These are phyloP conservation scores for Pythium volutum DNA, from an alignment of 352 stramenopile genomes.

Conservation along the genomic window DNA sequence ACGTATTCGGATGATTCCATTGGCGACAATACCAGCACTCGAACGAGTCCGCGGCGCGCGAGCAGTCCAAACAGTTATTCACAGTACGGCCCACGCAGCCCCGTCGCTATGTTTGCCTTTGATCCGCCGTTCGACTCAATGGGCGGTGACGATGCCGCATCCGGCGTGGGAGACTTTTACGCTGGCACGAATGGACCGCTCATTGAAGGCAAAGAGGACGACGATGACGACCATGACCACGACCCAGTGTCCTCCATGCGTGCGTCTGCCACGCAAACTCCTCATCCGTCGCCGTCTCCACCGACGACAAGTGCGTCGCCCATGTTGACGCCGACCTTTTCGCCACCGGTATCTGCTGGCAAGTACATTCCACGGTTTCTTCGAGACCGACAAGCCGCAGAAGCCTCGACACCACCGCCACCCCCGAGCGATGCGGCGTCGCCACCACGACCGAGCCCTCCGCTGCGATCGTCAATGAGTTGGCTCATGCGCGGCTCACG, in stretches of 20 bases:
- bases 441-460: conserved; percentile 36
- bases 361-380: conserved; percentile 77
- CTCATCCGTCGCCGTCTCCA: background rate
- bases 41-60: conserved; percentile 47
- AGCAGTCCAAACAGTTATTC: conserved; percentile 60
- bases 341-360: conserved; percentile 49
- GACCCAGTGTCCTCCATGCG: background rate
- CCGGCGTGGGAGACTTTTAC: conserved; percentile 12
- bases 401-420: conserved; percentile 38
- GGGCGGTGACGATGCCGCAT: conserved; percentile 14
- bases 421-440: conserved; percentile 31
- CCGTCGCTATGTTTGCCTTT: conserved; percentile 61
- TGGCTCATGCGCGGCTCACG: conserved; percentile 48
- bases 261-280: background rate
- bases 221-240: conserved; percentile 21
- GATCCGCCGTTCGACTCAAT: conserved; percentile 66
- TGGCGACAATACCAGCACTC: conserved; percentile 28
- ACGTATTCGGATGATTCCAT: conserved; percentile 63
- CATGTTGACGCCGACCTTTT: conserved; percentile 48
- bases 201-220: conserved; percentile 31
- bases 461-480: conserved; percentile 21
- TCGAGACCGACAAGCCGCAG: conserved; percentile 56
- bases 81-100: conserved; percentile 62
- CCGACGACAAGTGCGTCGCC: conserved; percentile 25
- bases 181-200: conserved; percentile 19